Evolutionary conservation across 305 asterid genomes (phyloP).

Genomic region (Euphrasia arctica): DNA sequence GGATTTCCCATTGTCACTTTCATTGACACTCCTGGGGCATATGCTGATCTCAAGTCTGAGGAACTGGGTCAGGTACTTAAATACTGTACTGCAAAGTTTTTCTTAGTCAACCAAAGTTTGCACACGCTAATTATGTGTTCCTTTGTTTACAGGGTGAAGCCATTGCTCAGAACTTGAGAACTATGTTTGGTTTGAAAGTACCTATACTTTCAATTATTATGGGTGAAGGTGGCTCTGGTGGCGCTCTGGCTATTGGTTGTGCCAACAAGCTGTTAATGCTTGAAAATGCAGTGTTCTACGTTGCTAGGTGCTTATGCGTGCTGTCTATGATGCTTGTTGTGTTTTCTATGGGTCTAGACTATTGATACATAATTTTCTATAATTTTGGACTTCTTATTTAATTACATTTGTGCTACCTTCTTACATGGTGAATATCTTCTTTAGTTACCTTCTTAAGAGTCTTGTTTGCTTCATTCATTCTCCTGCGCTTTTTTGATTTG

Average conservation of each 20-base stretch:
- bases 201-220: conserved; percentile 79
- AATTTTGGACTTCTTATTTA: conserved; percentile 16
- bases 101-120: conserved; percentile 16
- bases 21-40: conserved; percentile 98
- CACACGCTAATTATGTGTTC: conserved; percentile 18
- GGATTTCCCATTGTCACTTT: conserved; percentile 92
- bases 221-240: conserved; percentile 98
- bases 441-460: conserved; percentile 1
- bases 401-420: not conserved
- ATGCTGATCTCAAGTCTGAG: conserved; percentile 95
- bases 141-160: conserved; percentile 72
- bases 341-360: conserved; percentile 11
- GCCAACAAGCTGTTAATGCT: conserved; percentile 86
- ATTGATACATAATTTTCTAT: conserved; percentile 14
- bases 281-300: conserved; percentile 91
- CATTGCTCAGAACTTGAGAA: conserved; percentile 80
- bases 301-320: conserved; percentile 61
- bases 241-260: conserved; percentile 95
- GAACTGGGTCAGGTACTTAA: conserved; percentile 76
- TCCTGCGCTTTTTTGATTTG: conserved; percentile 19
- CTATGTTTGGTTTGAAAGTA: conserved; percentile 93
- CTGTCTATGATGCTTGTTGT: conserved; percentile 20
- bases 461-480: conserved; percentile 18
- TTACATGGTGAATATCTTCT: conserved; percentile 11
- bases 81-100: conserved; percentile 16